Evolutionary conservation across 106 monocot genomes (phyloP), one percentile per base, ranked within the genome.

Genomic region (Agapanthus africanus): DNA sequence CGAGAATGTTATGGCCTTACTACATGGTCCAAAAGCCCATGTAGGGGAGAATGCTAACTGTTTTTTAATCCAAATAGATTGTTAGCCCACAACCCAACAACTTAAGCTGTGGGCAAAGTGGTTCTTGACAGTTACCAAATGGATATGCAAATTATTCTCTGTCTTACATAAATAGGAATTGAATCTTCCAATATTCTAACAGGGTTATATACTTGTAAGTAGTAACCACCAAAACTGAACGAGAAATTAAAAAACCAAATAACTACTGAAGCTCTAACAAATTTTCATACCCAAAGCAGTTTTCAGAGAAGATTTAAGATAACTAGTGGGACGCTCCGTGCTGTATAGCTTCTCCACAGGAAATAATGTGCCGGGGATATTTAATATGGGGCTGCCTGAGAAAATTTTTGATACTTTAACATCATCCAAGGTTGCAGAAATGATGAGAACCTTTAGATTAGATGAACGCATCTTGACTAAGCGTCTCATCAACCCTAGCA

Each of bases 381-480:
- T 92, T 65, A 97, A 54, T 50, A 97, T 65, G 37, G 95, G 89
- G 47, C 91, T 91, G 15, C 75, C 84, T 49, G 89, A 87, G 59
- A 97, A 91, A 78, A 97, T 89, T 18, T 64, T 86, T 69, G 95
- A 97, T 67, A 97, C 95, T 65, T 97, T 97, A 35, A 82, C 76
- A 57, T 91, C 95, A 82, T 97, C 95, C 52, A 97, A 82, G 21
- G 95, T 97, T 33, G 91, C 91, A 36, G 95, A 97, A 64, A 91
- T 97, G 49, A 97, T 84, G 37, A 97, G 88, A 82, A 97, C 86
- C 82, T 84, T 97, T 34, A 97, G 71, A 73, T 92, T 79, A 60
- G 86, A 83, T 33, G 85, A 71, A n/a, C 89, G 95, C 23, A 69
- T 23, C 70, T 78, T 87, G 50, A 89, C 68, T 57, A 97, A 75